Evolutionary conservation across 1,284 basidiomycete genomes (phyloP), one percentile per base, ranked within the genome.

Genomic region (Fomitopsis palustris): DNA sequence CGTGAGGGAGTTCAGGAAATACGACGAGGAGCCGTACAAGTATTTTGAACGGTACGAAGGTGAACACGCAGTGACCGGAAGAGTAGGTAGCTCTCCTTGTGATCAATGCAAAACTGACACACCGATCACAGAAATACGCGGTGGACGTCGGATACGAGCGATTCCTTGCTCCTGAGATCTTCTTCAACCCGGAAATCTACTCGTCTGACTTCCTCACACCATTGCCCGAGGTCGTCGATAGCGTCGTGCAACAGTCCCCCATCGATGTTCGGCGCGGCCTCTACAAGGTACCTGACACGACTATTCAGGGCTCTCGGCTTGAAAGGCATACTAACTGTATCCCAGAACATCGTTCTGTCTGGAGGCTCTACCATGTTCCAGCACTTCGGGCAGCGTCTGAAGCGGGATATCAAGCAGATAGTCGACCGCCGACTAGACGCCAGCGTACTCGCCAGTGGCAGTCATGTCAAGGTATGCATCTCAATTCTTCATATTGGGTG

Each of bases 151-250:
- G 97, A 21, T 99, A 98, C 77, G 97, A 99, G 76, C 93, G 97
- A 38, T 99, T 99, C 85, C 87, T 99, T 41, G 96, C 96, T 0
- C 95, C 97, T 4, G 97, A 99, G 74, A 97, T 99, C 72, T 98
- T 99, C 81, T 99, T 99, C 85, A 99, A 99, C 77, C 97, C 97
- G 12, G 97, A 99, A 74, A 98, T 99, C 68, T 94, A 92, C 74
- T 96, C 93, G 0, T 97, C 95, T 51, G 97, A 99, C 76, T 99
- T 98, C 83, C 77, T 99, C 62, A 98, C 96, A 1, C 97, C 97
- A 4, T 83, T 99, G 3, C 96, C 97, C 0, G 89, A 98, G 64
- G 94, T 99, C 43, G 97, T 99, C 58, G 97, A 99, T 70, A 87
- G 87, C 58, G 96, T 98, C 61, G 98, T 99, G 66, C 95, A 97